Conservation (phyloP, 257 asterid genomes). For the Jasminum sambac region DNA sequence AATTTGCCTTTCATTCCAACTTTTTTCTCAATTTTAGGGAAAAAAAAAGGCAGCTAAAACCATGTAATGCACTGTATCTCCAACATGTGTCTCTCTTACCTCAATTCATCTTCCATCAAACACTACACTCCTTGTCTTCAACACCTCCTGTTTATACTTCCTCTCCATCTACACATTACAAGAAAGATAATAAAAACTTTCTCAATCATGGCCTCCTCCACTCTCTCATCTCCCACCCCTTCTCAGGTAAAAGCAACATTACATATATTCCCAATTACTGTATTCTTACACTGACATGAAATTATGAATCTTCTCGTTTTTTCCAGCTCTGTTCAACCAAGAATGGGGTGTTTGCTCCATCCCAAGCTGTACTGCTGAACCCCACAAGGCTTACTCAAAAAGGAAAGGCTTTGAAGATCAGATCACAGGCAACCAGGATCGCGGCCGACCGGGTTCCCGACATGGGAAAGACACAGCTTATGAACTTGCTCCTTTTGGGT, state of each 20-base stretch:
- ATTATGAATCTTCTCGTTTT: background rate
- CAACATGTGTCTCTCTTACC: background rate
- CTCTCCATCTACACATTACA: background rate
- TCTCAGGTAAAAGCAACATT: slow-evolving; percentile 46
- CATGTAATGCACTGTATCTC: background rate
- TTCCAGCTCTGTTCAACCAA: slow-evolving; percentile 62
- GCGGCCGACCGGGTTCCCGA: slow-evolving; percentile 91
- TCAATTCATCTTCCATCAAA: slow-evolving; percentile 4
- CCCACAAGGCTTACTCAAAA: slow-evolving; percentile 29
- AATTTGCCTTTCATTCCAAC: background rate
- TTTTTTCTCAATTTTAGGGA: no score
- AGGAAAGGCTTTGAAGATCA: slow-evolving; percentile 45
- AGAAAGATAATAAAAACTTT: background rate
- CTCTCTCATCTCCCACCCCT: slow-evolving; percentile 51
- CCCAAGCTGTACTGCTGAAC: slow-evolving; percentile 37
- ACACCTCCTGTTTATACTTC: slow-evolving; percentile 19
- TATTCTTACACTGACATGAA: background rate
- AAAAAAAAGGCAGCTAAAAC: background rate
- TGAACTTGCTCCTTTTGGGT: slow-evolving; percentile 81
- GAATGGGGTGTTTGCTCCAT: slow-evolving; percentile 45
- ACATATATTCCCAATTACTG: background rate
- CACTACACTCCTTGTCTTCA: background rate
- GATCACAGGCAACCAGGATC: slow-evolving; percentile 89
- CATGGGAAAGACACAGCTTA: slow-evolving; percentile 79
- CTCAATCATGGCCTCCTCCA: slow-evolving; percentile 58